phyloP scores from a whole-genome alignment of 2,329 filamentous ascomycete species.

The Sporothrix dimorphospora region DNA sequence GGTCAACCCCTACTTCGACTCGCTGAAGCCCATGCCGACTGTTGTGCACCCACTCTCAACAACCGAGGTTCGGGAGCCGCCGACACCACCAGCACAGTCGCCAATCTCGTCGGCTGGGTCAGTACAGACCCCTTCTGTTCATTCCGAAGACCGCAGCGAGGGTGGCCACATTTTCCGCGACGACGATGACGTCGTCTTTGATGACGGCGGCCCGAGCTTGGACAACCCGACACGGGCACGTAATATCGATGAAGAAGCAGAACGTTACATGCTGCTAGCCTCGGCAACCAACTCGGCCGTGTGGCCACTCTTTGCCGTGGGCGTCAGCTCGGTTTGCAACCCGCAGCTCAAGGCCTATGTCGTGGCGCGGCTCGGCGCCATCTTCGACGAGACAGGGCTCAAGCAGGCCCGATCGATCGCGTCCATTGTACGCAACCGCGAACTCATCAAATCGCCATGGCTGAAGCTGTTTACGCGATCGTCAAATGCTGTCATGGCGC shows the following conservation, averaged over 20 bases:
- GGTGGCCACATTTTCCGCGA: not conserved
- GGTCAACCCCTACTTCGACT: conserved; percentile 41
- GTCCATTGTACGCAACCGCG: conserved; percentile 46
- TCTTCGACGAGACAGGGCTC: conserved; percentile 51
- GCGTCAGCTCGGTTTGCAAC: conserved; percentile 52
- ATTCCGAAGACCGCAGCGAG: conserved; percentile 18
- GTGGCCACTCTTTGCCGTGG: conserved; percentile 55
- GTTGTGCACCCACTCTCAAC: conserved; percentile 26
- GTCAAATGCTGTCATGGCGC: not conserved
- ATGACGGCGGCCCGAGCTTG: conserved; percentile 43
- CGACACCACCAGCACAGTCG: conserved; percentile 27
- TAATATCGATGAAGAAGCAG: conserved; percentile 44
- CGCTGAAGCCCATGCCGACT: conserved; percentile 30
- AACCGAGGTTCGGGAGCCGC: conserved; percentile 30
- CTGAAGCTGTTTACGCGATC: conserved; percentile 7
- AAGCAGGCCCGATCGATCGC: conserved; percentile 51
- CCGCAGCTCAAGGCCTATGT: conserved; percentile 49
- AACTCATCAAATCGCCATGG: conserved; percentile 35
- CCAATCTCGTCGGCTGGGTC: conserved; percentile 28
- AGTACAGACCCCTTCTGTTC: conserved; percentile 22
- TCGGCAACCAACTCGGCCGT: conserved; percentile 54
- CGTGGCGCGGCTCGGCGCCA: conserved; percentile 48
- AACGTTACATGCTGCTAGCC: conserved; percentile 53
- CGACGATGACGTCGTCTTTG: conserved; percentile 30
- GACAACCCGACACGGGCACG: conserved; percentile 46